Base-by-base conservation (phyloP, 2,329 filamentous ascomycete species). In the Pseudogymnoascus sp. region DNA sequence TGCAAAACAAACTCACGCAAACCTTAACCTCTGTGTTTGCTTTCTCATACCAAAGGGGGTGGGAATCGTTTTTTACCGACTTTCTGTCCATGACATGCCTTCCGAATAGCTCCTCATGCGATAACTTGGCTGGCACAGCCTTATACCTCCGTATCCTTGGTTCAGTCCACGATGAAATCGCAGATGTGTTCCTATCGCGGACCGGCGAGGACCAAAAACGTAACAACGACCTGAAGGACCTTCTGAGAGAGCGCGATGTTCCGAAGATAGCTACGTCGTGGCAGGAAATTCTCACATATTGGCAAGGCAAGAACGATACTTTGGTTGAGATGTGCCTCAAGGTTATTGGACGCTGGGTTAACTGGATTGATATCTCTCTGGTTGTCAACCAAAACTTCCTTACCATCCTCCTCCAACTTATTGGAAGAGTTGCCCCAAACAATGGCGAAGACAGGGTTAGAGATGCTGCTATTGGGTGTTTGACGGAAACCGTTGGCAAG, bases 1-100 rank as follows among this genome's bases (percentile, higher is more conserved):
- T 99, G 43, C 93, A 97, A 76, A 99, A 97, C 78, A 99, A 99
- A 77, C 85, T 99, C 67, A 92, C 93, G 50, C 94, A 99, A 77
- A 96, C 92, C 11, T 78, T 99, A 69, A 99, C 94, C 8, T 94
- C 91, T 71, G 86, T 99, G 58, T 99, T 99, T 74, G 88, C 91
- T 36, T 85, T 87, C 11, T 81, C 96, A 60, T 99, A 99, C 74
- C 86, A 86, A 60, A 85, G 88, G 60, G 88, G 89, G 37, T 99
- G 94, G 94, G 84, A 90, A 69, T 85, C 80, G 63, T 97, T 97
- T 75, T 86, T 99, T 72, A 90, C 96, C 70, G 94, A 99, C 72
- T 89, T 97, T 67, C 79, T 94, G 64, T 81, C 82, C 62, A 76
- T 99, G 67, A 91, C 92, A 6, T 83, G 82, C 63, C 76, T 81